Evolutionary conservation across 495 filamentous ascomycete species (phyloP), one percentile per base, ranked within the genome.

Genomic region (Penicillium coffeae): DNA sequence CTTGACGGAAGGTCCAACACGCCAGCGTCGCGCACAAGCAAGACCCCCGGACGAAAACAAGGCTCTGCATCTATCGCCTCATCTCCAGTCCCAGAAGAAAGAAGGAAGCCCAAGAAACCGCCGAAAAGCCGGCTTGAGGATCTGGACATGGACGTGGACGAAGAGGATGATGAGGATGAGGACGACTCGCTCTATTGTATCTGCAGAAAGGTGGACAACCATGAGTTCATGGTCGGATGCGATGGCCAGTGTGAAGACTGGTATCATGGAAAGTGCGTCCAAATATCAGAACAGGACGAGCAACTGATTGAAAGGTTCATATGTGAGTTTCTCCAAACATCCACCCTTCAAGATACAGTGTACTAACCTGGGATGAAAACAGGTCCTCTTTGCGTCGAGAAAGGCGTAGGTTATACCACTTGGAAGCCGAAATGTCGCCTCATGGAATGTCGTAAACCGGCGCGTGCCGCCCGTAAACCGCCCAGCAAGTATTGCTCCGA

Each of bases 211-310:
- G 81, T 81, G 13, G 85, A 89, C 55, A 84, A 87, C 51, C 84
- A 87, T 54, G 83, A 76, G 9, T 86, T 83, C 80, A 89, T 89
- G 85, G 85, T 89, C 54, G 82, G 68, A 3, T 89, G 85, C 51
- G 84, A 89, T 56, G 83, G 83, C 12, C 78, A 71, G 5, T 89
- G 85, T 50, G 80, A 87, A 21, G 85, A 87, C 58, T 89, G 85
- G 85, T 89, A 80, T 50, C 85, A 89, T 58, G 82, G 82, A 20
- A 77, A 76, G 38, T 89, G 85, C 52, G 79, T 89, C 34, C 71
- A 79, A 49, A 80, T 89, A 52, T 69, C 75, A 38, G 74, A 79
- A 36, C 65, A 73, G 46, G 80, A 86, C 50, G 81, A 77, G 4
- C 74, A 84, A 14, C 62, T 88, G 56, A 83, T 87, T 52, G 83